These are phyloP conservation scores for Xerocomus amazonicus DNA, from an alignment of 1,284 basidiomycete genomes.

Conservation along the genomic window DNA sequence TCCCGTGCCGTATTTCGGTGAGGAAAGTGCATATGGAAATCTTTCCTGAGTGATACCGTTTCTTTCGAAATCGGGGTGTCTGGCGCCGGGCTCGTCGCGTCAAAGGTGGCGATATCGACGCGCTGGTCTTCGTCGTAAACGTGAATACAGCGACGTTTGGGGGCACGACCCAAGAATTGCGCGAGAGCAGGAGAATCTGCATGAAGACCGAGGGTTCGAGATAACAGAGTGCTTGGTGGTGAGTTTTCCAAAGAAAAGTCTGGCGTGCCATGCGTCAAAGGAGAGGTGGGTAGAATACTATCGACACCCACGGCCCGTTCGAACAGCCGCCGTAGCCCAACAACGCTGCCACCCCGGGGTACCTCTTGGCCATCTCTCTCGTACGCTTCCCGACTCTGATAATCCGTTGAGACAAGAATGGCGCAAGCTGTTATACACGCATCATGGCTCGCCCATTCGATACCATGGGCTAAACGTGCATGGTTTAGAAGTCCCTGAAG, in stretches of 20 bases:
- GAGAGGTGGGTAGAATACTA: constrained; percentile 11
- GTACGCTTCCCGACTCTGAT: constrained; percentile 43
- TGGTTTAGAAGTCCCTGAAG: constrained; percentile 76
- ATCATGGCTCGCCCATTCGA: constrained; percentile 73
- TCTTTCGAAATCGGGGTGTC: constrained; percentile 1
- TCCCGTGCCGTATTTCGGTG: constrained; percentile 44
- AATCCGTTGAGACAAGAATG: constrained; percentile 38
- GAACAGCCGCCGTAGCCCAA: constrained; percentile 61
- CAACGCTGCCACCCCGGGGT: constrained; percentile 37
- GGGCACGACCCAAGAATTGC: constrained; percentile 60
- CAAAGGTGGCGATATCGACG: constrained; percentile 32
- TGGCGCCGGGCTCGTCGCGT: constrained; percentile 2
- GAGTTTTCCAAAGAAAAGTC: constrained; percentile 6
- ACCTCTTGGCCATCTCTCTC: constrained; percentile 58
- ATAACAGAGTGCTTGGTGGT: constrained; percentile 41
- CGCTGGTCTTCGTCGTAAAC: constrained; percentile 47
- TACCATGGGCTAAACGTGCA: constrained; percentile 60
- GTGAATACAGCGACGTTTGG: constrained; percentile 54
- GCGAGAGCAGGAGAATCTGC: constrained; percentile 69
- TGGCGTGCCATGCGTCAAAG: constrained; percentile 6
- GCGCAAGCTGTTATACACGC: constrained; percentile 69
- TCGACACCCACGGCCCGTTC: constrained; percentile 61
- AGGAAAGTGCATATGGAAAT: constrained; percentile 38
- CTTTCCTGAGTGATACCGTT: constrained; percentile 28
- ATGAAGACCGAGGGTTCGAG: constrained; percentile 63